Conservation (phyloP, 2,329 filamentous ascomycete genomes). For the Monosporascus sp. region DNA sequence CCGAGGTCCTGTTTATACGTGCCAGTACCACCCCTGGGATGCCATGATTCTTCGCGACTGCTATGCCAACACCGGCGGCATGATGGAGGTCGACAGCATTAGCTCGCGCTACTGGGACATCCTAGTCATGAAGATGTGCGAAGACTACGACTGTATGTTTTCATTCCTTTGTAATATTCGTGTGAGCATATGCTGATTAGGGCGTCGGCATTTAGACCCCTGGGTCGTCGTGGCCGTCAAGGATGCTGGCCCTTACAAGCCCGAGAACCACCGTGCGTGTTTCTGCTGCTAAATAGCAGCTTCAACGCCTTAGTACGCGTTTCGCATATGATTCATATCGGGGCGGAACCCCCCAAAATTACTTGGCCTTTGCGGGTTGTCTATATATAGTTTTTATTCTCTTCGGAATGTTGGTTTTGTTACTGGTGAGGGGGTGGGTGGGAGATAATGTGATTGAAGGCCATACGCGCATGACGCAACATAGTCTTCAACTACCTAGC, state of each 20-base stretch:
- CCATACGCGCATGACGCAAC: no score
- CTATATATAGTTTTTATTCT: no score
- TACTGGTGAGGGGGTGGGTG: no score
- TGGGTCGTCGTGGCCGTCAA: slow-evolving; percentile 7
- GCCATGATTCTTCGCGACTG: slow-evolving; percentile 15
- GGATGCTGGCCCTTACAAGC: slow-evolving; percentile 1
- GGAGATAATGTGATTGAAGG: no score
- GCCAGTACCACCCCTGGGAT: slow-evolving; percentile 2
- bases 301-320: no score
- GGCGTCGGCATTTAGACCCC: slow-evolving; percentile 1
- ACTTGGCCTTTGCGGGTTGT: no score
- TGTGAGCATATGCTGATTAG: not conserved
- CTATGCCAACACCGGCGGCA: not conserved
- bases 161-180: not conserved
- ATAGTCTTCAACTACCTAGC: no score
- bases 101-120: slow-evolving; percentile 12
- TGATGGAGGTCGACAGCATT: not conserved
- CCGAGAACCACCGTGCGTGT: not conserved
- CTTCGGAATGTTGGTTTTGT: no score
- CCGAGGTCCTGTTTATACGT: not conserved
- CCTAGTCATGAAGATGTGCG: slow-evolving; percentile 9
- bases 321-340: no score
- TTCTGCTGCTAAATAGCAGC: not conserved
- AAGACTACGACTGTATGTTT: slow-evolving; percentile 5
- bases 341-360: no score